These are phyloP conservation scores for Debaryomyces subglobosus DNA, from an alignment of 1,139 yeast species.

Conservation along the genomic window DNA sequence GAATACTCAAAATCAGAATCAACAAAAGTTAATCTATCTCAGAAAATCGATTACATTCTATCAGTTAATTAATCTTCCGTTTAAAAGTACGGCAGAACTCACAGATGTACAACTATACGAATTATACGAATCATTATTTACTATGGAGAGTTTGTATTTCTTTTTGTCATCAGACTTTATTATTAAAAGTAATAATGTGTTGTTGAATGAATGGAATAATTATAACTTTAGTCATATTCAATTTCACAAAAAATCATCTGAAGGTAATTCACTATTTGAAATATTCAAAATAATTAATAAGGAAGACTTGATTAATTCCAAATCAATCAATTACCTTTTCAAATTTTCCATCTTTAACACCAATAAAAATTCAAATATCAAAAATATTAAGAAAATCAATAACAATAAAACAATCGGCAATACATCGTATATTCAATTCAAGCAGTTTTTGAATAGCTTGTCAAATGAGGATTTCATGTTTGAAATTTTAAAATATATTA, in stretches of 20 bases:
- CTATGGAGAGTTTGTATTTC: slow-evolving; percentile 37
- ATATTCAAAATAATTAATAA: slow-evolving; percentile 13
- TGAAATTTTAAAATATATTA: slow-evolving; percentile 23
- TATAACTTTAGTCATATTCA: slow-evolving; percentile 10
- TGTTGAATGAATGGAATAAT: slow-evolving; percentile 14
- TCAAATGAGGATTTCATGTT: slow-evolving; percentile 10
- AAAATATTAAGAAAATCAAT: slow-evolving; percentile 6
- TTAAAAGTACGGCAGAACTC: slow-evolving; percentile 23
- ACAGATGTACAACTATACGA: slow-evolving; percentile 35
- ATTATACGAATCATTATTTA: slow-evolving; percentile 37
- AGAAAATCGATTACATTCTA: slow-evolving; percentile 41
- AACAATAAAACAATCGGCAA: slow-evolving; percentile 4
- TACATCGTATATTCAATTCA: slow-evolving; percentile 7
- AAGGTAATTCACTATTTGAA: slow-evolving; percentile 13
- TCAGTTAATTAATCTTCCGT: slow-evolving; percentile 35
- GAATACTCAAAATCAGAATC: slow-evolving; percentile 26
- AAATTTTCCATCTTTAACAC: slow-evolving; percentile 8
- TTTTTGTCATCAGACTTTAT: slow-evolving; percentile 28
- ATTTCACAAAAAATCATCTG: slow-evolving; percentile 9
- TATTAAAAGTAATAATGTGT: slow-evolving; percentile 11
- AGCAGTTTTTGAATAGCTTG: slow-evolving; percentile 4
- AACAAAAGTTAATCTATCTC: slow-evolving; percentile 37
- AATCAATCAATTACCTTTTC: slow-evolving; percentile 9
- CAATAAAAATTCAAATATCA: slow-evolving; percentile 5
- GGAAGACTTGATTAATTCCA: slow-evolving; percentile 9